Percentiles rank a stretch among this genome's conserved stretches.
Conservation (phyloP, 208 protist genomes). For the Kentomonas sorsogonicus region DNA sequence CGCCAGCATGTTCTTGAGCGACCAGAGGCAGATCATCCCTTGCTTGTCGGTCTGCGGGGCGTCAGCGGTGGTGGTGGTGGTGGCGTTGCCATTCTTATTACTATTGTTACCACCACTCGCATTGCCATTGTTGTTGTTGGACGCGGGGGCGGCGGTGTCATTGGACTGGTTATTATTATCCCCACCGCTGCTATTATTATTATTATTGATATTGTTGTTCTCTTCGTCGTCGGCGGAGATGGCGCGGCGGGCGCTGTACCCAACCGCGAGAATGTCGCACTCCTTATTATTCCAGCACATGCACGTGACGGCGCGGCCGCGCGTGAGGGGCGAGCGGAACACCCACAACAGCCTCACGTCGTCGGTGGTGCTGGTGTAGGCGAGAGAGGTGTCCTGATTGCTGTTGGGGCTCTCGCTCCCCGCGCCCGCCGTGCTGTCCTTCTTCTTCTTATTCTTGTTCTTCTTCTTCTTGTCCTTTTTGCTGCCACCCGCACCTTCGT, state of each 20-base stretch:
- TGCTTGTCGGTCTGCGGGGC: conserved; percentile 9
- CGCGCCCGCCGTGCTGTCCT: no score
- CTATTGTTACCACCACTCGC: not conserved
- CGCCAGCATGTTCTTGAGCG: conserved; percentile 93
- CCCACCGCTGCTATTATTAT: no score
- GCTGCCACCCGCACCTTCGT: no score
- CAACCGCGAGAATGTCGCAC: conserved; percentile 74
- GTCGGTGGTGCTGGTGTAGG: conserved; percentile 26
- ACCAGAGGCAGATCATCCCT: conserved; percentile 94
- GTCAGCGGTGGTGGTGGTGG: not conserved
- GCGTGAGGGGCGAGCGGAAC: conserved; percentile 70
- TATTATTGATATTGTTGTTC: conserved; percentile 7
- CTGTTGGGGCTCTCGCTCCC: no score
- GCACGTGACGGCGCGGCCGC: conserved; percentile 76
- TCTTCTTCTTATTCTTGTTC: no score
- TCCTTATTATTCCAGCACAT: conserved; percentile 92
- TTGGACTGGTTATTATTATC: no score
- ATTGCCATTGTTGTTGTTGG: no score
- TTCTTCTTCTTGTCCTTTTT: no score
- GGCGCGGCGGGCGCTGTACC: conserved; percentile 27
- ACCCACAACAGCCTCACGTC: conserved; percentile 82
- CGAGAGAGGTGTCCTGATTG: no score
- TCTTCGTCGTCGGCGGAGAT: not conserved
- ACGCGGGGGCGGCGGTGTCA: no score
- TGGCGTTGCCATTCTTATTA: no score